Conservation (phyloP, 441 rosid species). For the Erodium chrysanthum region DNA sequence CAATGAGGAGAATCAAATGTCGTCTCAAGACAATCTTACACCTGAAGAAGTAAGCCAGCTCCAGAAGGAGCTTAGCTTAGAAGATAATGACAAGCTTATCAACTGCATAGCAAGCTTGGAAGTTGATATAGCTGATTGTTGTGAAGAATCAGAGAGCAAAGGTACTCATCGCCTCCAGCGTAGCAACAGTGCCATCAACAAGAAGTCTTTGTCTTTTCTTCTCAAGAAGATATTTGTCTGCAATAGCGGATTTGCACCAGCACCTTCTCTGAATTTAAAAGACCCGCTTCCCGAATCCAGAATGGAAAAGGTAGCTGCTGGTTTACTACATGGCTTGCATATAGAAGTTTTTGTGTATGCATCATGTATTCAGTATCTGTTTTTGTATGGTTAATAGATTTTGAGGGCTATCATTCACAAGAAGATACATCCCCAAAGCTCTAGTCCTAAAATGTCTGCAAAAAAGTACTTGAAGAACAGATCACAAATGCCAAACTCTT, state of each 20-base stretch:
- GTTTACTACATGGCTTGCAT: background rate
- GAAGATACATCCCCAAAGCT: conserved; percentile 37
- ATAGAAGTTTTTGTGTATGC: background rate
- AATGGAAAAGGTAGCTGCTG: conserved; percentile 35
- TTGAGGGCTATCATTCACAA: conserved; percentile 39
- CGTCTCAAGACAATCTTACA: conserved; percentile 2
- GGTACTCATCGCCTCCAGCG: background rate
- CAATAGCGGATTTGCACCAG: conserved; percentile 31
- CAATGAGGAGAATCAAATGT: conserved; percentile 1
- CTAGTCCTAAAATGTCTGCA: conserved; percentile 15
- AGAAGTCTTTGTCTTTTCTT: conserved; percentile 36
- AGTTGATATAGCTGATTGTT: background rate
- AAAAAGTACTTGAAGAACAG: conserved; percentile 23
- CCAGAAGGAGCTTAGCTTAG: conserved; percentile 25
- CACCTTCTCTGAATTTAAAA: conserved; percentile 26
- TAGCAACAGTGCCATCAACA: conserved; percentile 18
- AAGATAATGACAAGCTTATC: conserved; percentile 19
- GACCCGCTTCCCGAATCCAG: conserved; percentile 36
- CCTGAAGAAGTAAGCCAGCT: conserved; percentile 29
- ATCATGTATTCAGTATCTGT: background rate
- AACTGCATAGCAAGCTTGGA: conserved; percentile 8
- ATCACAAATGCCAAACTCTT: conserved; percentile 11
- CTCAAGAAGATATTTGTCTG: conserved; percentile 39
- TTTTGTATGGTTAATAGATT: conserved; percentile 19
- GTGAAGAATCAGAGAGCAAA: conserved; percentile 16